Base-by-base conservation (phyloP, 2,329 filamentous ascomycete species). In the Paecilomyces sp. region DNA sequence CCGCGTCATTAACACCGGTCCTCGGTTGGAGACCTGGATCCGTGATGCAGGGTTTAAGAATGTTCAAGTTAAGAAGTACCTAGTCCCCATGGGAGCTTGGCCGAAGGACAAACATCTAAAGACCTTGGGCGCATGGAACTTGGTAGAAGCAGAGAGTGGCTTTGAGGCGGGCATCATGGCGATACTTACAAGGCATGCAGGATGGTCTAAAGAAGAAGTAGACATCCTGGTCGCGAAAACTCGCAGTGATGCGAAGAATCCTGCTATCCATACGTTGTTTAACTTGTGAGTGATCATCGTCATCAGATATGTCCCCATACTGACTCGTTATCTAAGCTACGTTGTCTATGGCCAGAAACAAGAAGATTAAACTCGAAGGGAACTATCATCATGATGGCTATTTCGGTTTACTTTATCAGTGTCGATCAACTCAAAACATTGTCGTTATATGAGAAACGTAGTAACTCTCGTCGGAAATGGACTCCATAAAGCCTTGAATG, bases 191-290 rank as follows among this genome's bases (percentile, higher is more conserved):
- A 52, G 50, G 24, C 30, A 57, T n/a, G 7, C 63, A 15, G 65
- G 61, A 12, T 71, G 66, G 66, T 64, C 57, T 34, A 30, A 52
- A 8, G 70, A 73, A 13, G 63, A 68, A 58, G 64, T 74, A 33
- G 63, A 69, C 31, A 62, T 67, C 1, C 66, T 74, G 24, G 61
- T 74, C 8, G 64, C 66, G 11, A 64, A 71, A 22, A 70, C 73
- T 0, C 65, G 70, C 34, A 70, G 66, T 41, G 71, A 75, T 55
- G 63, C 73, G 61, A 63, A 63, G 58, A 64, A 73, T 57, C 63
- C 61, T 6, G 67, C 64, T 52, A 67, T 71, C 47, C 73, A 75
- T 62, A 63, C 64, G 8, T 66, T 70, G 54, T 64, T 63, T 58
- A 60, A 67, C 57, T 66, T 67, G 64, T 66, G 58, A 34, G 61